These are phyloP conservation scores for Papiliotrema fonsecae DNA, from an alignment of 1,284 basidiomycete genomes.

Conservation along the genomic window DNA sequence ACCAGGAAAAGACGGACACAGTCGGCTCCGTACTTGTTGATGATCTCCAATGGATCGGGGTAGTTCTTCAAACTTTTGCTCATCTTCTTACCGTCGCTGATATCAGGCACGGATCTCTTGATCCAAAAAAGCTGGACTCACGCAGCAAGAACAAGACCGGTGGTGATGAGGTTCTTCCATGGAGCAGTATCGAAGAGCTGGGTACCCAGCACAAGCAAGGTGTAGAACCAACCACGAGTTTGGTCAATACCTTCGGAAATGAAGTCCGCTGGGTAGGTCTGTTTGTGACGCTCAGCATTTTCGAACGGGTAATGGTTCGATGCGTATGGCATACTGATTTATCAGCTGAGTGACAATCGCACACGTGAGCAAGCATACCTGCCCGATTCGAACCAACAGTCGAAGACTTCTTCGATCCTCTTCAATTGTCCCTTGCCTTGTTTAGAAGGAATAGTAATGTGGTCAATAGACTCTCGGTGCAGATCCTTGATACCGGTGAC, in stretches of 20 bases:
- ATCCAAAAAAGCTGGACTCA: constrained; percentile 48
- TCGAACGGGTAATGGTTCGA: constrained; percentile 98
- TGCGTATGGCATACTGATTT: constrained; percentile 90
- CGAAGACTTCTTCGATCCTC: constrained; percentile 95
- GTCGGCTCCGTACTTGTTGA: constrained; percentile 92
- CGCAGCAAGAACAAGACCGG: constrained; percentile 91
- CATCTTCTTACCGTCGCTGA: constrained; percentile 98
- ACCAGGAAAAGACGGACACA: constrained; percentile 97
- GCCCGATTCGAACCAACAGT: constrained; percentile 99
- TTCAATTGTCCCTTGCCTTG: constrained; percentile 84
- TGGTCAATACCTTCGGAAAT: constrained; percentile 96
- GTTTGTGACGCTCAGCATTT: constrained; percentile 67
- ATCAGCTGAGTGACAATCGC: not conserved
- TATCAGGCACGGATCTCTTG: constrained; percentile 4
- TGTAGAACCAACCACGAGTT: constrained; percentile 99
- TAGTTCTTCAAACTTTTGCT: constrained; percentile 97
- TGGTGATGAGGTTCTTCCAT: constrained; percentile 98
- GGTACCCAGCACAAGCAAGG: constrained; percentile 88
- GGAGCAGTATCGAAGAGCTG: constrained; percentile 91
- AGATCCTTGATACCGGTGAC: constrained; percentile 82
- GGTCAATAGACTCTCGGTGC: constrained; percentile 91
- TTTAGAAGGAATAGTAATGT: constrained; percentile 92
- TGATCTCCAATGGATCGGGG: constrained; percentile 90
- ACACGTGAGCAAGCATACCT: constrained; percentile 55
- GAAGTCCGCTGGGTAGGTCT: constrained; percentile 93